Base-by-base conservation (phyloP, 805 yeast genomes). In the Debaryomyces hansenii region DNA sequence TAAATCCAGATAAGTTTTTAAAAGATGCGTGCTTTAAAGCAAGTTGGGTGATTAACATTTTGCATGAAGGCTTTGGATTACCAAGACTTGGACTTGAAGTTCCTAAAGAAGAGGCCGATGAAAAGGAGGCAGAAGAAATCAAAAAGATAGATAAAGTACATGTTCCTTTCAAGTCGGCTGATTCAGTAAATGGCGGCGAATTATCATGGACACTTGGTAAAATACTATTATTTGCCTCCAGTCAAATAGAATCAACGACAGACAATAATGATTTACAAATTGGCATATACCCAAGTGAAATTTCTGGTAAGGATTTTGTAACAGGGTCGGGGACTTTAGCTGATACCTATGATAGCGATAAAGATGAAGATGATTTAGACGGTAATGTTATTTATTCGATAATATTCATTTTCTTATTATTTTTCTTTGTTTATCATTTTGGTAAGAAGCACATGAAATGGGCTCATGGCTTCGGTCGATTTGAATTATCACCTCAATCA, bases 201-300 rank as follows among this genome's bases (percentile, higher is more conserved):
- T 70, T 94, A 14, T 87, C 97, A 0, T 94, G 99, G 99, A 92
- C 98, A 0, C 63, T 94, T 31, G 99, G 99, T 4, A 85, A 87
- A 58, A 90, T 91, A 21, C 62, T 94, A 4, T 63, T 92, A 10
- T 88, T 83, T 62, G 97, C 96, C 0, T 83, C 96, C 0, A 80
- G 91, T 12, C 83, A 82, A 51, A 74, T 88, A 5, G 44, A 45
- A 4, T 62, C 70, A 5, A 18, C 50, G 2, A 16, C 41, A 2
- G 49, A 59, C 4, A 47, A 54, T 5, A 58, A 55, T 9, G 64
- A 54, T 2, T 20, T 45, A 24, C 43, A 59, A 1, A 62, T 70
- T 16, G 82, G 80, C 2, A 65, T 77, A 12, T 56, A 61, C 20
- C 75, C 79, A 2, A 69, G 79, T 50, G 67, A 62, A 8, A 58